Base-by-base conservation (phyloP, 2,329 filamentous ascomycete genomes). In the Fusarium domesticum region DNA sequence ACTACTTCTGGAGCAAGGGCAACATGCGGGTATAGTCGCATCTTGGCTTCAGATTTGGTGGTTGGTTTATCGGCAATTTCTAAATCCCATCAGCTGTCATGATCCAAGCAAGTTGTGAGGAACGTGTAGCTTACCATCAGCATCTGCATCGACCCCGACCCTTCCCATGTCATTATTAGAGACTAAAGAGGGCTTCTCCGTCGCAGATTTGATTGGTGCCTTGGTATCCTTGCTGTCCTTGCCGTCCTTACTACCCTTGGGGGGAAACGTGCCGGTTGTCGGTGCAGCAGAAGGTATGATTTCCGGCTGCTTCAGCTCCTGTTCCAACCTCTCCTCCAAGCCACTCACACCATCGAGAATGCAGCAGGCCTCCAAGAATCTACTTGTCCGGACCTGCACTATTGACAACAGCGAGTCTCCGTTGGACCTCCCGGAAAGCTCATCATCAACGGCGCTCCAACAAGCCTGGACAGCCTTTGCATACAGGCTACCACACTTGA, bases 391-490 rank as follows among this genome's bases (percentile, higher is more conserved):
- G 28, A 72, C 68, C 58, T 84, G 78, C 1, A 82, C 71, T 10
- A 65, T 73, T 16, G 67, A 77, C 35, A 77, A 66, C 19, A 83
- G 69, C 15, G 75, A 69, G 40, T 82, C 79, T 3, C 72, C 70
- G 4, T 69, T 67, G 0, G 64, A 63, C 23, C 66, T 64, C 2
- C 74, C 76, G 0, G 69, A 65, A 6, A 81, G 65, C 45, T 82
- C 78, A 31, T 79, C 73, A 38, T 89, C 84, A 3, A 85, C 81
- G n/a, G 85, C 83, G 45, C 75, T 75, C 73, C 85, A 83, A 56
- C 86, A 90, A 3, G 80, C 75, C 59, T 86, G 78, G 2, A 89
- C 85, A 1, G 85, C 86, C 59, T 83, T 85, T 76, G 83, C 84
- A 64, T 89, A 92, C 0, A 86, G 73, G 6, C 81, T 85, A 12